Evolutionary conservation across 2,329 filamentous ascomycete species (phyloP), one percentile per base, ranked within the genome.

Genomic region (Ceratocystiopsis brevicomis): DNA sequence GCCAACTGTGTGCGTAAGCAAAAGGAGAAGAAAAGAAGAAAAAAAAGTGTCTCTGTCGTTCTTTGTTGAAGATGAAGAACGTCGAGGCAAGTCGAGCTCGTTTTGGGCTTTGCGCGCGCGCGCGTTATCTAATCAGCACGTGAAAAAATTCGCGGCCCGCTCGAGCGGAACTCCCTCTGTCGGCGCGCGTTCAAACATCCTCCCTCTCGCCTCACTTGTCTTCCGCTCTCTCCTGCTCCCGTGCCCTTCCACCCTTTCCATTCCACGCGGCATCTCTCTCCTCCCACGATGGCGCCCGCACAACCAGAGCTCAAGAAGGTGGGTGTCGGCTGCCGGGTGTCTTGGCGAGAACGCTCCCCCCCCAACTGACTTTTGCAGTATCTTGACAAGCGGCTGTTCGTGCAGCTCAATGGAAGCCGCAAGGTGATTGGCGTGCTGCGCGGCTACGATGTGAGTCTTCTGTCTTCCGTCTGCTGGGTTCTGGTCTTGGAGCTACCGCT

Each of bases 281-380:
- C 25, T 11, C 10, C 25, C 67, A 81, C 69, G 52, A 98, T 98
- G 90, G 85, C 90, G 67, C 88, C 92, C 78, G 87, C 90, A 61
- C 90, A 96, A 67, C 90, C 90, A 56, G 92, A 98, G 69, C 76
- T 98, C 50, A 98, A 96, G 68, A 98, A 96, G 78, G 90, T 92
- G 65, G 11, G 46, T 44, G 3, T 25, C 11, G 3, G 17, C 14
- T 21, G 3, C 8, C 12, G 12, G 34, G 15, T 2, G 33, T 15
- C 33, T 13, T 21, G 2, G 14, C 8, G 13, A 11, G 6, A 2
- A 21, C 4, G 19, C 19, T 21, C 1, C 18, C 2, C 14, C 10
- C 15, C 15, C 30, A 15, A 17, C 32, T 34, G 12, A 34, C 39
- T 18, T 15, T 30, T 42, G 41, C 55, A 98, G 90, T 98, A 98